Percentiles rank a stretch among this genome's conserved stretches.
Evolutionary conservation across 768 basidiomycete species (phyloP).

Genomic region (Leccinum variicolor): DNA sequence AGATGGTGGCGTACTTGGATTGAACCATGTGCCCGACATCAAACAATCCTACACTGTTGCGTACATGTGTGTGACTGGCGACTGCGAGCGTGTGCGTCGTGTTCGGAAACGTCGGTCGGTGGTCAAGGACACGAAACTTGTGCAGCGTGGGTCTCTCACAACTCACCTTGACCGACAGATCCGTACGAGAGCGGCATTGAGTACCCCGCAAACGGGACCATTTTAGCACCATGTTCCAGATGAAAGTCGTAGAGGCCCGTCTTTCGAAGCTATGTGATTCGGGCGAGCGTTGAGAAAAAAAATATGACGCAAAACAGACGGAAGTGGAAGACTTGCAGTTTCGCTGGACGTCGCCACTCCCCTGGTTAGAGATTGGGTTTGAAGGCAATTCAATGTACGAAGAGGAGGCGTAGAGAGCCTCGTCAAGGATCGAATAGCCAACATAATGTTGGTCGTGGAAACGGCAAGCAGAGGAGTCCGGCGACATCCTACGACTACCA

Average conservation of each 20-base stretch:
- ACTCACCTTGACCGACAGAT: conserved; percentile 71
- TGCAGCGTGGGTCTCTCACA: background rate
- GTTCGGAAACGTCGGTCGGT: background rate
- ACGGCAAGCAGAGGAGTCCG: background rate
- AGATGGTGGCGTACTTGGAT: conserved; percentile 58
- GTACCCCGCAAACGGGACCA: conserved; percentile 96
- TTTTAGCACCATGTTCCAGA: conserved; percentile 76
- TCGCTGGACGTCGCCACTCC: conserved; percentile 19
- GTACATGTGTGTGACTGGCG: conserved; percentile 86
- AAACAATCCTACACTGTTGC: conserved; percentile 80
- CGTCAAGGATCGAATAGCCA: background rate
- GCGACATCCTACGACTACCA: too few species aligned
- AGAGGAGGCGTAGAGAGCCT: conserved; percentile 5
- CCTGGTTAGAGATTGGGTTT: conserved; percentile 4
- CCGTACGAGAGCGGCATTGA: conserved; percentile 92
- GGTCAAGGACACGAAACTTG: conserved; percentile 12
- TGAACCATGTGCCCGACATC: conserved; percentile 99
- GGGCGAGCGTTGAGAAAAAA: background rate
- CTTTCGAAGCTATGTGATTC: conserved; percentile 41
- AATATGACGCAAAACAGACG: background rate
- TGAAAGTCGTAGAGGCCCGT: conserved; percentile 92
- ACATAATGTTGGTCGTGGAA: conserved; percentile 14
- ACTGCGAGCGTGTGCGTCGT: conserved; percentile 47
- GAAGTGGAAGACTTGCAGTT: conserved; percentile 10
- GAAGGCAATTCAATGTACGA: background rate